These are phyloP conservation scores for Cordyceps tenuipes DNA, from an alignment of 2,329 filamentous ascomycete species.

Conservation along the genomic window DNA sequence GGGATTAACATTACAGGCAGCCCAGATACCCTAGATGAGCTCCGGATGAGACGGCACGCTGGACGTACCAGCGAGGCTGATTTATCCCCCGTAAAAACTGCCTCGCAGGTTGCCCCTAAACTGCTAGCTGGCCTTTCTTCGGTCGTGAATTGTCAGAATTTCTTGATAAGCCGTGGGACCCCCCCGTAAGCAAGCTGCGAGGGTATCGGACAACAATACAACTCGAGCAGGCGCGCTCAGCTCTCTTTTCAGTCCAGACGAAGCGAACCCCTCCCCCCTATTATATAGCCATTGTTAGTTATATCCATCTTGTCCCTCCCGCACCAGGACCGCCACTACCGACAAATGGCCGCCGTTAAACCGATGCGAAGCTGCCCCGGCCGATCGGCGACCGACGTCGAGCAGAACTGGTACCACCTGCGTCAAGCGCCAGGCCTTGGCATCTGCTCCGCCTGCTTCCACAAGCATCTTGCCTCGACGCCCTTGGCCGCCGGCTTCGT, in stretches of 20 bases:
- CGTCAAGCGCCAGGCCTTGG: neutral
- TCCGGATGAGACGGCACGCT: too few relatives aligned
- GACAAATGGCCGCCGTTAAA: neutral
- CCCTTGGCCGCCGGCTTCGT: neutral
- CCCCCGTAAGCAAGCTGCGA: neutral
- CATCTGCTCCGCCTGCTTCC: slow-evolving; percentile 2
- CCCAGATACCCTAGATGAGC: too few relatives aligned
- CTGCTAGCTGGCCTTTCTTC: too few relatives aligned
- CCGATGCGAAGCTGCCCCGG: neutral
- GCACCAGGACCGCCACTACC: neutral
- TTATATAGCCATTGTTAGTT: neutral
- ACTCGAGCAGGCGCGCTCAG: neutral
- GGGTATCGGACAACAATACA: neutral
- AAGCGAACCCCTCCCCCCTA: neutral
- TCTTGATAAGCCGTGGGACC: neutral
- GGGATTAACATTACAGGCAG: too few relatives aligned
- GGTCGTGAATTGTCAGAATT: too few relatives aligned
- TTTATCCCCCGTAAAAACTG: too few relatives aligned
- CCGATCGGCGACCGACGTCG: neutral
- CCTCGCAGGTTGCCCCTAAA: too few relatives aligned
- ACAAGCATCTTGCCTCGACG: neutral
- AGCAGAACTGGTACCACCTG: slow-evolving; percentile 8
- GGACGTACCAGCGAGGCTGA: too few relatives aligned
- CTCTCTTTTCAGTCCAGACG: neutral
- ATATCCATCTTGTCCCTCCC: neutral